These are phyloP conservation scores for Ophiostoma perfectum DNA, from an alignment of 2,329 filamentous ascomycete species.

Conservation along the genomic window DNA sequence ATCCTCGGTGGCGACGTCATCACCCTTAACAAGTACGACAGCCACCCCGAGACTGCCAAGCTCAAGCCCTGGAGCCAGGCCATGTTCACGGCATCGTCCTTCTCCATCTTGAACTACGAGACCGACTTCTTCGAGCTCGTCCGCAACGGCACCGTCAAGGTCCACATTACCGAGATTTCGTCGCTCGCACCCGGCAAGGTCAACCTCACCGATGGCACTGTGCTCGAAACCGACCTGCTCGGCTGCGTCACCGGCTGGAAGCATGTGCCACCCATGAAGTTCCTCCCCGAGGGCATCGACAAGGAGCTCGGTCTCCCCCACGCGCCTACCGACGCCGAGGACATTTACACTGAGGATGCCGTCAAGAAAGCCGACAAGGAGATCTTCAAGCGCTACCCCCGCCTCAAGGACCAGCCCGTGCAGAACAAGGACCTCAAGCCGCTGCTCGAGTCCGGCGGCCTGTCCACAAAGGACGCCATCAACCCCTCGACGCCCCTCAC, in stretches of 20 bases:
- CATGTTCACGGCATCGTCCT: slow-evolving; percentile 49
- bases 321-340: slow-evolving; percentile 27
- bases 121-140: slow-evolving; percentile 54
- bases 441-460: slow-evolving; percentile 37
- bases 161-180: slow-evolving; percentile 50
- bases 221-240: slow-evolving; percentile 46
- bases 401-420: slow-evolving; percentile 47
- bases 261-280: slow-evolving; percentile 47
- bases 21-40: slow-evolving; percentile 48
- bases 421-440: slow-evolving; percentile 44
- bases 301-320: slow-evolving; percentile 47
- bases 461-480: slow-evolving; percentile 32
- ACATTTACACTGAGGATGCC: slow-evolving; percentile 36
- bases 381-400: slow-evolving; percentile 50
- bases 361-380: slow-evolving; percentile 45
- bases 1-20: slow-evolving; percentile 53
- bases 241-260: slow-evolving; percentile 58
- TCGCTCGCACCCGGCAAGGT: slow-evolving; percentile 43
- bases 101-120: slow-evolving; percentile 57
- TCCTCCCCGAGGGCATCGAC: slow-evolving; percentile 45
- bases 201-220: slow-evolving; percentile 46
- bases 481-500: slow-evolving; percentile 32
- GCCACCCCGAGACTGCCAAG: slow-evolving; percentile 48
- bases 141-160: slow-evolving; percentile 44
- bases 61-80: slow-evolving; percentile 48